A percentile compares a stretch with the other conserved stretches of the same genome.
These are phyloP conservation scores for Cinnamomum micranthum DNA, from an alignment of 164 flowering plant genomes.

Conservation along the genomic window DNA sequence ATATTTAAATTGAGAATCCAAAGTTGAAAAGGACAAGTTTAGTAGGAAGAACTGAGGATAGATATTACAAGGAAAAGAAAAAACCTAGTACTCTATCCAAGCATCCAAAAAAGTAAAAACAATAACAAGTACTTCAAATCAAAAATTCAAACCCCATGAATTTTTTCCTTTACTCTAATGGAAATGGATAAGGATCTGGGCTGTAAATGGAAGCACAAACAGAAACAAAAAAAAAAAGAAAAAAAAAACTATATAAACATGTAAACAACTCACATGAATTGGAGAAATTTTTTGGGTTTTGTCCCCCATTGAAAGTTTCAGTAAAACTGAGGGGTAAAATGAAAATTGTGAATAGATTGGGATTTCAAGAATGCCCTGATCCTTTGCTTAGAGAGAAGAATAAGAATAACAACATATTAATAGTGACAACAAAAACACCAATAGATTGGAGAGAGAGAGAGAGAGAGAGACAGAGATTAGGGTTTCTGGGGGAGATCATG, in stretches of 20 bases:
- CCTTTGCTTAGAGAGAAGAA: conserved; percentile 1
- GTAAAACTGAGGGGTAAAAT: background rate
- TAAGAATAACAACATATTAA: too few relatives aligned
- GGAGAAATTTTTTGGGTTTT: background rate
- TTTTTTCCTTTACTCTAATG: conserved; percentile 3
- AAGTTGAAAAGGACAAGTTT: conserved; percentile 3
- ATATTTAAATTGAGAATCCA: background rate
- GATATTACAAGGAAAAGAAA: background rate
- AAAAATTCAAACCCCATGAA: background rate
- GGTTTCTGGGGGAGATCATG: background rate
- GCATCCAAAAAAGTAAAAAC: background rate
- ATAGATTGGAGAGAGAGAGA: background rate
- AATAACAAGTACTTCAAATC: background rate
- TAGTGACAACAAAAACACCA: background rate
- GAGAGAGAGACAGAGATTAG: background rate
- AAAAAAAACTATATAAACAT: background rate
- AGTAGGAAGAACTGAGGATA: conserved; percentile 6
- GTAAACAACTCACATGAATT: background rate
- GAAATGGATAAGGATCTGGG: conserved; percentile 9
- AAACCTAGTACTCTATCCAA: background rate
- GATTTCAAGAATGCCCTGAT: background rate
- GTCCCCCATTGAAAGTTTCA: background rate
- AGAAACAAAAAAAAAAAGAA: too few relatives aligned
- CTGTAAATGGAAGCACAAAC: background rate
- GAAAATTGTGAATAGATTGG: background rate